Evolutionary conservation across 306 rosid species (phyloP).

Genomic region (Begonia fuchsioides): DNA sequence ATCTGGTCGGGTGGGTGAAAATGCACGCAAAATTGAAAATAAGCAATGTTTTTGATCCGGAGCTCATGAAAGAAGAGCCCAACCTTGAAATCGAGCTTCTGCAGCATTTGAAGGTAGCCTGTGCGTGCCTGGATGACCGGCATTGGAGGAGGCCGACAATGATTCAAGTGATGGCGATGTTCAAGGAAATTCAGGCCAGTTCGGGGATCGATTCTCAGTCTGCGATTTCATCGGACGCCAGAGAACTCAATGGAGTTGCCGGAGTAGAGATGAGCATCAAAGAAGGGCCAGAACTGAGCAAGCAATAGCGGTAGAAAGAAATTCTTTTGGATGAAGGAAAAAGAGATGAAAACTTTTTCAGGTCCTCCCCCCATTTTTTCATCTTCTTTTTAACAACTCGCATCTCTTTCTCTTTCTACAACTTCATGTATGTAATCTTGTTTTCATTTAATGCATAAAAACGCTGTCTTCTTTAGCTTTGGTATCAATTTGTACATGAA

Average conservation of each 20-base stretch:
- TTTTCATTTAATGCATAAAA: constrained; percentile 50
- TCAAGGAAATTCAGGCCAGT: constrained; percentile 88
- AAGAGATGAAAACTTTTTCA: constrained; percentile 17
- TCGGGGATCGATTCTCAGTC: constrained; percentile 79
- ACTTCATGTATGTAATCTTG: constrained; percentile 74
- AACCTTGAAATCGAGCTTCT: constrained; percentile 67
- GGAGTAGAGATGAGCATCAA: constrained; percentile 81
- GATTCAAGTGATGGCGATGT: constrained; percentile 85
- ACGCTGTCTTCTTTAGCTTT: constrained; percentile 28
- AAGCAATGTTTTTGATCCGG: constrained; percentile 69
- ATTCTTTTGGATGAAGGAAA: constrained; percentile 17
- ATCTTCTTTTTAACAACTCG: constrained; percentile 33
- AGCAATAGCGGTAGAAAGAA: constrained; percentile 32
- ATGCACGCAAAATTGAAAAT: constrained; percentile 72
- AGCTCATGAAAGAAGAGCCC: constrained; percentile 77
- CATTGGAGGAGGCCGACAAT: constrained; percentile 67
- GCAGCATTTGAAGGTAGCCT: constrained; percentile 71
- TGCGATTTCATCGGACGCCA: constrained; percentile 50
- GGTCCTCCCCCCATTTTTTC: constrained; percentile 24
- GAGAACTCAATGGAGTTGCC: constrained; percentile 37
- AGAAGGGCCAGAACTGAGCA: constrained; percentile 65
- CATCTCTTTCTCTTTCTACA: constrained; percentile 32
- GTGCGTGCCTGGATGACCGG: constrained; percentile 83
- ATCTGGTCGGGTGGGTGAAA: constrained; percentile 98
- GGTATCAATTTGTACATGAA: constrained; percentile 64